phyloP scores from a whole-genome alignment of 2,329 filamentous ascomycete species.

The Dothideomycetes sp. region DNA sequence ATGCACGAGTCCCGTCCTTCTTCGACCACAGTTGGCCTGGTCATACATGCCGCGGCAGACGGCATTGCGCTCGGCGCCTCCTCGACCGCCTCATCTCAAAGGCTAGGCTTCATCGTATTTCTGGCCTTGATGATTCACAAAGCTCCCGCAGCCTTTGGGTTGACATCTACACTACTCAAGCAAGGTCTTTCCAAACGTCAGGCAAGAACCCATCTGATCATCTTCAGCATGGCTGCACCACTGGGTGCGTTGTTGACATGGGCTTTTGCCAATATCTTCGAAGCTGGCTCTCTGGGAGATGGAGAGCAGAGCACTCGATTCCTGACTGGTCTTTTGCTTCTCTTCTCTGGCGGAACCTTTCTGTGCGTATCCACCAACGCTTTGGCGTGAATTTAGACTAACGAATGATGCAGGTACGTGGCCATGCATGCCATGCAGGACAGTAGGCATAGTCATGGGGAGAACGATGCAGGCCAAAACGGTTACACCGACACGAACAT shows the following conservation, averaged over 20 bases:
- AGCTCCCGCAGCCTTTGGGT: constrained; percentile 85
- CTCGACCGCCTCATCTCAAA: constrained; percentile 53
- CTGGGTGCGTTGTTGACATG: constrained; percentile 78
- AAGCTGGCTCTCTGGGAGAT: constrained; percentile 48
- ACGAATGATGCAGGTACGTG: constrained; percentile 58
- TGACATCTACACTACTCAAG: constrained; percentile 82
- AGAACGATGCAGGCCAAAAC: constrained; percentile 37
- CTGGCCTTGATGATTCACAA: constrained; percentile 97
- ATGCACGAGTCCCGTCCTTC: constrained; percentile 26
- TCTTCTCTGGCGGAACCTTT: constrained; percentile 96
- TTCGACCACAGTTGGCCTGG: constrained; percentile 71
- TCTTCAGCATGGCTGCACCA: constrained; percentile 88
- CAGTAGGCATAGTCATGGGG: constrained; percentile 38
- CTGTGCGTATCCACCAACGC: too few relatives aligned
- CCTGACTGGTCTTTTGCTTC: constrained; percentile 82
- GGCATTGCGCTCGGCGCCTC: constrained; percentile 94
- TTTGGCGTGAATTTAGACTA: too few relatives aligned
- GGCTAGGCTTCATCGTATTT: constrained; percentile 85
- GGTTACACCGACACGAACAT: constrained; percentile 23
- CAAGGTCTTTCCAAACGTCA: constrained; percentile 83
- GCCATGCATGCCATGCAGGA: constrained; percentile 99
- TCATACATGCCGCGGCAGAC: constrained; percentile 91
- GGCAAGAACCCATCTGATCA: constrained; percentile 72
- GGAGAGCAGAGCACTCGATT: constrained; percentile 59
- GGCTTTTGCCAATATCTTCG: constrained; percentile 64